A percentile compares a stretch with the other conserved stretches of the same genome.
Evolutionary conservation across 805 yeast genomes (phyloP).

Genomic region (Candida insectalens): DNA sequence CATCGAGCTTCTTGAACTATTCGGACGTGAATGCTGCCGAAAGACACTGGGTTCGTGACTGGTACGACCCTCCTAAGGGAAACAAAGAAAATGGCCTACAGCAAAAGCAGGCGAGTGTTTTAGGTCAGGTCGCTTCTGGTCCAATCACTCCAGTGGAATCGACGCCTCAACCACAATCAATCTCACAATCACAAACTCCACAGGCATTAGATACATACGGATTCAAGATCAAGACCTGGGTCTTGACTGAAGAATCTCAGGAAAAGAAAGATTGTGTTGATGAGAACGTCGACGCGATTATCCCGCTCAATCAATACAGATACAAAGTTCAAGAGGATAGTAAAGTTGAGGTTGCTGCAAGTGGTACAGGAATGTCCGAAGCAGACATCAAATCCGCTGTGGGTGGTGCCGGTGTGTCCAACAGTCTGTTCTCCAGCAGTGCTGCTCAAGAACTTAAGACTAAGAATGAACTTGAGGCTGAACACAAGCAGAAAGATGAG

Average conservation of each 20-base stretch:
- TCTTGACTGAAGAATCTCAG: slow-evolving; percentile 9
- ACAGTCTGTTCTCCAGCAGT: slow-evolving; percentile 21
- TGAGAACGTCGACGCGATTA: slow-evolving; percentile 1
- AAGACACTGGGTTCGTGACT: slow-evolving; percentile 22
- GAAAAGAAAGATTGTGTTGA: slow-evolving; percentile 2
- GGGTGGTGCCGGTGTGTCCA: slow-evolving; percentile 26
- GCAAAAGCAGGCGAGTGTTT: slow-evolving; percentile 1
- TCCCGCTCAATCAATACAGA: neutral
- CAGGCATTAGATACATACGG: slow-evolving; percentile 20
- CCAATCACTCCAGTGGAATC: slow-evolving; percentile 14
- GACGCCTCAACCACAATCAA: slow-evolving; percentile 17
- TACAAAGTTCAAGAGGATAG: neutral
- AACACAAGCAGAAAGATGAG: neutral
- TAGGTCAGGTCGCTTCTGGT: slow-evolving; percentile 12
- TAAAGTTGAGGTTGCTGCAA: slow-evolving; percentile 9
- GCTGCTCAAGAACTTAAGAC: slow-evolving; percentile 19
- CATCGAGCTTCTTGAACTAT: slow-evolving; percentile 10
- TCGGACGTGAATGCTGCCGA: slow-evolving; percentile 12
- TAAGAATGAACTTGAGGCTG: slow-evolving; percentile 3
- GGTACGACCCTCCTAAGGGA: slow-evolving; percentile 23
- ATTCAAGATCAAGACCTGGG: slow-evolving; percentile 26
- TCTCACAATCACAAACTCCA: slow-evolving; percentile 17
- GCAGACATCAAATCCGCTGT: slow-evolving; percentile 34
- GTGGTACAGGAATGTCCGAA: slow-evolving; percentile 22
- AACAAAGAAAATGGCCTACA: slow-evolving; percentile 1